Evolutionary conservation across 257 asterid species (phyloP).

Genomic region (Cordia subcordata): DNA sequence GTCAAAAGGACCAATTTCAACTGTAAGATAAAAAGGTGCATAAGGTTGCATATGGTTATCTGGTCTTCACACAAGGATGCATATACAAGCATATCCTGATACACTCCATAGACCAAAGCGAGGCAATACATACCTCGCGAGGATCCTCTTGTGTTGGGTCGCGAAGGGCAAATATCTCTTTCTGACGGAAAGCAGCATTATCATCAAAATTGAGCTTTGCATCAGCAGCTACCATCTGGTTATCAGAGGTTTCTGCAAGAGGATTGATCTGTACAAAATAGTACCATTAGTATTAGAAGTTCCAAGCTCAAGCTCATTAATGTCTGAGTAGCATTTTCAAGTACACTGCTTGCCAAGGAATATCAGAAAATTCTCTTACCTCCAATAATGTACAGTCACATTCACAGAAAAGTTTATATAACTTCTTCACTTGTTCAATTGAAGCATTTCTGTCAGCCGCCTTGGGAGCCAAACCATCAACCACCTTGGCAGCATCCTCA

Average conservation of each 20-base stretch:
- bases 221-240: slow-evolving; percentile 91
- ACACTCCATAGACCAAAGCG: not conserved
- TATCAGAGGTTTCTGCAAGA: slow-evolving; percentile 92
- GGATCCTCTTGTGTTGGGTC: slow-evolving; percentile 98
- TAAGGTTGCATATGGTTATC: not conserved
- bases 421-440: slow-evolving; percentile 96
- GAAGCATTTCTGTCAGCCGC: slow-evolving; percentile 84
- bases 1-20: not conserved
- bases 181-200: slow-evolving; percentile 92
- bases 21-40: not conserved
- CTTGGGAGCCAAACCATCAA: slow-evolving; percentile 87
- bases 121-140: slow-evolving; percentile 68
- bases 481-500: slow-evolving; percentile 97
- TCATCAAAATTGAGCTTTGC: slow-evolving; percentile 97
- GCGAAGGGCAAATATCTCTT: slow-evolving; percentile 75
- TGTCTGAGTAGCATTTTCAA: not conserved
- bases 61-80: not conserved
- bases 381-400: slow-evolving; percentile 92
- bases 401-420: slow-evolving; percentile 89
- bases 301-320: not conserved
- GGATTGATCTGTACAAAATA: slow-evolving; percentile 72
- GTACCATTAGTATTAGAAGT: slow-evolving; percentile 2
- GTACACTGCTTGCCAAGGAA: not conserved
- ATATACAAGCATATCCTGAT: not conserved
- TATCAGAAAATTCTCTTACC: slow-evolving; percentile 36